Conservation (phyloP, 768 basidiomycete species). For the Pleurotus cornucopiae region DNA sequence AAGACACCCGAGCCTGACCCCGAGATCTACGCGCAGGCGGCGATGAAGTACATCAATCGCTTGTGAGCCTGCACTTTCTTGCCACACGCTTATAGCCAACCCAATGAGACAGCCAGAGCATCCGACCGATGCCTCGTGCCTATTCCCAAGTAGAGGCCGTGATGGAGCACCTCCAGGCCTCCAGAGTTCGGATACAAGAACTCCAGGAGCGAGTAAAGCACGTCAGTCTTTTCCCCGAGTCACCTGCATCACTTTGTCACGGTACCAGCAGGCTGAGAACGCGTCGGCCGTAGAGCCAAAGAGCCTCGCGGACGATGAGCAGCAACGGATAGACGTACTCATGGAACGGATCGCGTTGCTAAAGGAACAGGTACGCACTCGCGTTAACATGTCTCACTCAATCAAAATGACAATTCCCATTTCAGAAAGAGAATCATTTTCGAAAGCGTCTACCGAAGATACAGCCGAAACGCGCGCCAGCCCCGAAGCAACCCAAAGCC, state of each 20-base stretch:
- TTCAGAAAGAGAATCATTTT: background rate
- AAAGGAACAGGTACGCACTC: constrained; percentile 31
- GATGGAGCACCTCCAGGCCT: constrained; percentile 31
- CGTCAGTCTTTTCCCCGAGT: constrained; percentile 15
- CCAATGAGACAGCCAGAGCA: constrained; percentile 25
- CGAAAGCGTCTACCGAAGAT: constrained; percentile 7
- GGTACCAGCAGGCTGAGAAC: constrained; percentile 10
- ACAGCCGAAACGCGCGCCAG: constrained; percentile 17
- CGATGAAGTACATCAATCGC: constrained; percentile 70
- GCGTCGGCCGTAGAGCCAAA: constrained; percentile 25
- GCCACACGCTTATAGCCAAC: constrained; percentile 3
- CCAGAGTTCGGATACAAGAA: constrained; percentile 34
- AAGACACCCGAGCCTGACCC: constrained; percentile 48
- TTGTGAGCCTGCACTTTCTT: constrained; percentile 47
- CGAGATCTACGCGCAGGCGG: constrained; percentile 73
- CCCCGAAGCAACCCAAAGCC: constrained; percentile 21
- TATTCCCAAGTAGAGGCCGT: constrained; percentile 39
- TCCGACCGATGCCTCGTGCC: constrained; percentile 51
- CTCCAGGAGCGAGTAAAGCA: constrained; percentile 28
- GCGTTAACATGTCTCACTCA: too few relatives aligned
- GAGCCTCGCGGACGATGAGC: constrained; percentile 35
- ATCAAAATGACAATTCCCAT: background rate
- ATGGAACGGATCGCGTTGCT: constrained; percentile 34
- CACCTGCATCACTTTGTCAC: background rate
- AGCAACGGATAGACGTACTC: constrained; percentile 32